Percentiles rank a stretch among this genome's conserved stretches.
Conservation (phyloP, 1,139 yeast species). For the Wickerhamomyces sp. region DNA sequence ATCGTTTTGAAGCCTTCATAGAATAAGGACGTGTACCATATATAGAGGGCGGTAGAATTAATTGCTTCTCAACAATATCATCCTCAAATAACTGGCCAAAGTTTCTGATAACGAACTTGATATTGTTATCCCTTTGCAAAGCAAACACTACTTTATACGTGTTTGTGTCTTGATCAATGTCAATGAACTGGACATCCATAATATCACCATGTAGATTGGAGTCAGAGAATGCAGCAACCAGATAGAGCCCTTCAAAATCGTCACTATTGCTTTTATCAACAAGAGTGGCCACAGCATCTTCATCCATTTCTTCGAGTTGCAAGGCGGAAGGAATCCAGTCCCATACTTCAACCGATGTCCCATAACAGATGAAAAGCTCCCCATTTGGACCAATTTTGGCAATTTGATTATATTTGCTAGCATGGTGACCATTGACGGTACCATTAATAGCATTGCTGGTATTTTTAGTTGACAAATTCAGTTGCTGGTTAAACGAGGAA, state of each 20-base stretch:
- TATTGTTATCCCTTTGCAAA: conserved; percentile 17
- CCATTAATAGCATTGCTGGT: not conserved
- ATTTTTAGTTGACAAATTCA: not conserved
- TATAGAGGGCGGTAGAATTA: conserved; percentile 25
- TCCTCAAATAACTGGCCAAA: conserved; percentile 22
- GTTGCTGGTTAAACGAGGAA: conserved; percentile 1
- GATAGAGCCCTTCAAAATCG: conserved; percentile 27
- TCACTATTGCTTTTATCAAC: conserved; percentile 3
- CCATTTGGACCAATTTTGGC: conserved; percentile 42
- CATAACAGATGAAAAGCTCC: conserved; percentile 38
- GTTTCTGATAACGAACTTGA: conserved; percentile 11
- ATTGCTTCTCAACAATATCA: conserved; percentile 6
- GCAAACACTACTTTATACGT: conserved; percentile 18
- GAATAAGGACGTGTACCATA: conserved; percentile 22
- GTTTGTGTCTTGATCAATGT: conserved; percentile 17
- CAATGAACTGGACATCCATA: conserved; percentile 23
- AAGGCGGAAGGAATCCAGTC: conserved; percentile 38
- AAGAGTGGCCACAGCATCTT: not conserved
- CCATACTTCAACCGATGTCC: conserved; percentile 42
- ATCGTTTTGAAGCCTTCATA: conserved; percentile 13
- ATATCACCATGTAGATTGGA: conserved; percentile 10
- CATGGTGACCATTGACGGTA: conserved; percentile 9
- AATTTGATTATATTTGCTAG: conserved; percentile 5
- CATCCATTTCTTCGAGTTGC: conserved; percentile 13
- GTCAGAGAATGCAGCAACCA: conserved; percentile 24